Evolutionary conservation across 257 asterid genomes (phyloP), one percentile per base, ranked within the genome.

Genomic region (Fraxinus excelsior): DNA sequence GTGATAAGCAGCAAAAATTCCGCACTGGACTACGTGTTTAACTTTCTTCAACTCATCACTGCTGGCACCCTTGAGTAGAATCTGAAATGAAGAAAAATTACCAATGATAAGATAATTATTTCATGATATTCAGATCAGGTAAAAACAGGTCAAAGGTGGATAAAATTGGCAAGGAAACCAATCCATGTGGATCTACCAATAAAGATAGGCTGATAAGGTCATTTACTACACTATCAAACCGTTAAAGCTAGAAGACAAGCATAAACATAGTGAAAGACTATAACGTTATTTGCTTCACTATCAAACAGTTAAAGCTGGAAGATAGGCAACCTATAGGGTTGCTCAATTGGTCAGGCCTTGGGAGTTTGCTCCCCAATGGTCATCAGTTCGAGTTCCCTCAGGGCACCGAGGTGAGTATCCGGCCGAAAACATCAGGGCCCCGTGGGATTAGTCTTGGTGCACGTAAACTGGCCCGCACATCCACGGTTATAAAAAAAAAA

Each of bases 1-100:
- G 84, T 89, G 97, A 81, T 91, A 91, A 67, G 97, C 97, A 64
- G 94, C 97, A 88, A 89, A 91, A 58, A 91, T 88, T 73, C 90
- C 91, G 70, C 87, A 86, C 51, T 89, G 93, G 77, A 91, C 64
- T 60, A 89, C 88, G 31, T 83, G 93, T 76, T 91, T 91, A 49
- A 89, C 90, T 85, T 87, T 89, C 88, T 89, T 91, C 85, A 91
- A 82, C 78, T 86, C 93, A 80, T 89, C 94, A 79, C 89, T 94
- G 74, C 82, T 91, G 80, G 94, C 93, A 78, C 97, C 97, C 87
- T 84, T 89, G 84, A 91, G 92, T 79, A 89, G 76, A 86, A 91
- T 86, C 97, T 91, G 91, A 81, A 51, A 35, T 74, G 19, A 53
- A 79, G 71, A 83, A 62, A 72, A 77, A 53, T 68, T 44, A 69